Evolutionary conservation across 164 flowering plant species (phyloP).

Genomic region (Protea cynaroides): DNA sequence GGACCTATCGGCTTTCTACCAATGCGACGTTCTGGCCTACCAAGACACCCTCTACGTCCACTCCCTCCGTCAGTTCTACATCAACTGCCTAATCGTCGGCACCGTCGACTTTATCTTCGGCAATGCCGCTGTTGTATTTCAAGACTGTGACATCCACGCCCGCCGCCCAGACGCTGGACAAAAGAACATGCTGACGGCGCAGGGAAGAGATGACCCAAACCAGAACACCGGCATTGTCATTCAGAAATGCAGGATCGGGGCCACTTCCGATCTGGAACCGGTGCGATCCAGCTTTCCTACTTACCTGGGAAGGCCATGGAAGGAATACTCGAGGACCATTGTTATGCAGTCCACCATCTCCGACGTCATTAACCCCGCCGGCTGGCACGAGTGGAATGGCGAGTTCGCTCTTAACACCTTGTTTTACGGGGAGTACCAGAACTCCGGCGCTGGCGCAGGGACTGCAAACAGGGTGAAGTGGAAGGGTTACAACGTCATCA

Average conservation of each 20-base stretch:
- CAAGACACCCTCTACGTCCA: constrained; percentile 90
- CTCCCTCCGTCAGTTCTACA: constrained; percentile 67
- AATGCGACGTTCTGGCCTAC: constrained; percentile 63
- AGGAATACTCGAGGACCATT: constrained; percentile 62
- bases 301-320: constrained; percentile 80
- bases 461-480: constrained; percentile 55
- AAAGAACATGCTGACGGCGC: constrained; percentile 74
- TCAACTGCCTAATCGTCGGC: constrained; percentile 48
- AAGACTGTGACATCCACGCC: constrained; percentile 68
- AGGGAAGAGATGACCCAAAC: constrained; percentile 69
- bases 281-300: constrained; percentile 42
- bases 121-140: constrained; percentile 59
- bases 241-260: constrained; percentile 58
- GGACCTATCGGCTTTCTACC: constrained; percentile 75
- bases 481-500: constrained; percentile 52
- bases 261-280: constrained; percentile 42
- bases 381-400: constrained; percentile 77
- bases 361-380: constrained; percentile 51
- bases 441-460: constrained; percentile 61
- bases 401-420: constrained; percentile 50
- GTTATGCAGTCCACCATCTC: constrained; percentile 49
- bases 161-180: constrained; percentile 59
- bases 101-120: constrained; percentile 89
- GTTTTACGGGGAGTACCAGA: constrained; percentile 56
- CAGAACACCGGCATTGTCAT: constrained; percentile 78